A percentile compares a stretch with the other conserved stretches of the same genome.
These are phyloP conservation scores for Berberis thunbergii DNA, from an alignment of 164 flowering plant genomes.

Conservation along the genomic window DNA sequence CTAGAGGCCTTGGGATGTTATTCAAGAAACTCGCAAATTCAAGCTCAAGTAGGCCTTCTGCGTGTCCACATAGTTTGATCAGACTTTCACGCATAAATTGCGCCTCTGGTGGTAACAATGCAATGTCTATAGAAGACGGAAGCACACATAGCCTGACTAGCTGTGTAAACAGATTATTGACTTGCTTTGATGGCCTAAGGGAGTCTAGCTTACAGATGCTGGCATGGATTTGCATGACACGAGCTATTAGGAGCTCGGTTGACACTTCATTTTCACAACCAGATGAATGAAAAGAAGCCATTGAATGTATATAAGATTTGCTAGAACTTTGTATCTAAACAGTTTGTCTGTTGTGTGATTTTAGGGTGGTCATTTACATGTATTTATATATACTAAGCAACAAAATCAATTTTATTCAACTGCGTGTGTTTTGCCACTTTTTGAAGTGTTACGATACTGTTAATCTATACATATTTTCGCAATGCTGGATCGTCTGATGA, in stretches of 20 bases:
- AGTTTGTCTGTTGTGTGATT: too few relatives aligned
- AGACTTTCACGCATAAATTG: slow-evolving; percentile 34
- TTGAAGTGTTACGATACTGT: too few relatives aligned
- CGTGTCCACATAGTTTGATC: slow-evolving; percentile 31
- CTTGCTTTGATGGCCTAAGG: slow-evolving; percentile 37
- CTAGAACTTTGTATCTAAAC: too few relatives aligned
- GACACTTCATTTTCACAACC: slow-evolving; percentile 12
- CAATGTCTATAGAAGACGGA: slow-evolving; percentile 31
- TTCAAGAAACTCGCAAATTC: slow-evolving; percentile 24
- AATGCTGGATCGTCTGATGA: too few relatives aligned
- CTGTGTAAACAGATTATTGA: slow-evolving; percentile 35
- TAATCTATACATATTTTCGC: too few relatives aligned
- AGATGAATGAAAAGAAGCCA: slow-evolving; percentile 26
- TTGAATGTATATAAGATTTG: slow-evolving; percentile 3
- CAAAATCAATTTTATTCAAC: too few relatives aligned
- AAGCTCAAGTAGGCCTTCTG: slow-evolving; percentile 45
- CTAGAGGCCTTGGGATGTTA: slow-evolving; percentile 22
- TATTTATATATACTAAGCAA: too few relatives aligned
- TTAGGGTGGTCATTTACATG: too few relatives aligned
- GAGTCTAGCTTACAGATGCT: slow-evolving; percentile 35
- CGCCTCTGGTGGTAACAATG: slow-evolving; percentile 13
- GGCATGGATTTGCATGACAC: slow-evolving; percentile 26
- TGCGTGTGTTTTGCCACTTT: too few relatives aligned
- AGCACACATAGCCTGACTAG: slow-evolving; percentile 35
- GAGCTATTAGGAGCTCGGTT: slow-evolving; percentile 21